Percentiles rank a stretch among this genome's conserved stretches.
Conservation (phyloP, 139 green algal species). For the Mesostigma viride region DNA sequence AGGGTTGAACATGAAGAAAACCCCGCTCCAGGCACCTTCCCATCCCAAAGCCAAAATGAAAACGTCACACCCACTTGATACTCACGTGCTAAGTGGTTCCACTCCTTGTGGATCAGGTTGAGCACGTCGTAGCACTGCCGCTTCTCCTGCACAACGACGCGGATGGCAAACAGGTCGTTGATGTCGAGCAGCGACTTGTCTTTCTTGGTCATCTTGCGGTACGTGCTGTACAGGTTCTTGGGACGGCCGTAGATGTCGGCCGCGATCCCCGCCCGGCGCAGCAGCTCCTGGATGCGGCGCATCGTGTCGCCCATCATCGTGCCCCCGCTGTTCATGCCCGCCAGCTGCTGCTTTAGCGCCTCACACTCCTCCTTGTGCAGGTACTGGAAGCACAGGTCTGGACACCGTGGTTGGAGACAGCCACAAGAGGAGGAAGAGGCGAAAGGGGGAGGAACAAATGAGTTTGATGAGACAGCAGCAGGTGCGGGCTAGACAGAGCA, state of each 20-base stretch:
- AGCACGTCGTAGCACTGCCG: not conserved
- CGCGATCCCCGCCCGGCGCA: not conserved
- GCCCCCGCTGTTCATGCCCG: not conserved
- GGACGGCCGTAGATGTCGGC: constrained; percentile 72
- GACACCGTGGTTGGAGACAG: no score
- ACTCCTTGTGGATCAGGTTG: not conserved
- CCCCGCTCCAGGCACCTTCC: no score
- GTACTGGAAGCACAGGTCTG: constrained; percentile 33
- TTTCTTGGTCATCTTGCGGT: constrained; percentile 67
- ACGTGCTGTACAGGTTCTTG: constrained; percentile 87
- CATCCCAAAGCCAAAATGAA: no score
- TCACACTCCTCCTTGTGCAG: constrained; percentile 44
- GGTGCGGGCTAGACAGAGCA: no score
- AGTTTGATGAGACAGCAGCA: no score
- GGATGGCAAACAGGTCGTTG: constrained; percentile 68
- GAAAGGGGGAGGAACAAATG: no score
- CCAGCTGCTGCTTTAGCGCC: constrained; percentile 34
- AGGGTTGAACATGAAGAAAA: no score
- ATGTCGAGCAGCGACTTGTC: constrained; percentile 41
- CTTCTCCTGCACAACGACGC: constrained; percentile 57
- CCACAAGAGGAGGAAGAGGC: no score
- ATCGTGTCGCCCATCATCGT: not conserved
- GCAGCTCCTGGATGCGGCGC: not conserved
- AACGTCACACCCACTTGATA: no score
- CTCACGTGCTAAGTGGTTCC: not conserved